Evolutionary conservation across 116 monocot species (phyloP).

Genomic region (Trichopus zeylanicus): DNA sequence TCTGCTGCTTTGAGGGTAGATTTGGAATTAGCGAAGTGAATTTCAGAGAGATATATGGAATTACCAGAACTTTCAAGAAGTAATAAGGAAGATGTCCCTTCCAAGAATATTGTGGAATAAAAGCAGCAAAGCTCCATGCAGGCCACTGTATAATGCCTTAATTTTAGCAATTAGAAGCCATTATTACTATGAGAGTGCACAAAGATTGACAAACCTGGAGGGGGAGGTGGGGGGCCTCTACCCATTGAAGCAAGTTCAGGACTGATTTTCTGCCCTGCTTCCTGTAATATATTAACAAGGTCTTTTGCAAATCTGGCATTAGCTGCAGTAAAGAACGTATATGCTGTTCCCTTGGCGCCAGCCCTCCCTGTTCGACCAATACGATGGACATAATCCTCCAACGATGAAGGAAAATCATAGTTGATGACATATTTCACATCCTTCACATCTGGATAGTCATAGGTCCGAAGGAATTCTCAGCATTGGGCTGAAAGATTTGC

Average conservation of each 20-base stretch:
- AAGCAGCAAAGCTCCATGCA: too few relatives aligned
- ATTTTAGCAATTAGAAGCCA: too few relatives aligned
- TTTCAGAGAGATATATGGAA: too few relatives aligned
- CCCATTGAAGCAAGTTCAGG: slow-evolving; percentile 83
- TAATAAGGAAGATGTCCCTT: too few relatives aligned
- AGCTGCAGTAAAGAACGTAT: slow-evolving; percentile 93
- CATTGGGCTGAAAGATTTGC: neutral
- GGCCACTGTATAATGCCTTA: too few relatives aligned
- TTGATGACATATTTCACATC: slow-evolving; percentile 98
- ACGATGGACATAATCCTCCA: slow-evolving; percentile 98
- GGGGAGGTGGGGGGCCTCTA: slow-evolving; percentile 68
- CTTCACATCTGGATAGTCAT: slow-evolving; percentile 72
- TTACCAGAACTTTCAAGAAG: too few relatives aligned
- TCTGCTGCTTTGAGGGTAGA: too few relatives aligned
- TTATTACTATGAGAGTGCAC: too few relatives aligned
- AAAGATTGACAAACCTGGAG: slow-evolving; percentile 43
- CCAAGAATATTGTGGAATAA: too few relatives aligned
- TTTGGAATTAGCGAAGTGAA: too few relatives aligned
- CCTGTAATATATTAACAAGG: slow-evolving; percentile 72
- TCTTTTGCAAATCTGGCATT: slow-evolving; percentile 97
- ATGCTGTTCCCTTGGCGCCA: slow-evolving; percentile 95
- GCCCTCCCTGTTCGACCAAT: slow-evolving; percentile 98
- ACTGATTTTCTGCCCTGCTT: slow-evolving; percentile 94
- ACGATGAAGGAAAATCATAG: slow-evolving; percentile 95
- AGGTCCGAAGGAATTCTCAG: neutral